phyloP scores from a whole-genome alignment of 169 alveolate species.

The Plasmodium knowlesi region DNA sequence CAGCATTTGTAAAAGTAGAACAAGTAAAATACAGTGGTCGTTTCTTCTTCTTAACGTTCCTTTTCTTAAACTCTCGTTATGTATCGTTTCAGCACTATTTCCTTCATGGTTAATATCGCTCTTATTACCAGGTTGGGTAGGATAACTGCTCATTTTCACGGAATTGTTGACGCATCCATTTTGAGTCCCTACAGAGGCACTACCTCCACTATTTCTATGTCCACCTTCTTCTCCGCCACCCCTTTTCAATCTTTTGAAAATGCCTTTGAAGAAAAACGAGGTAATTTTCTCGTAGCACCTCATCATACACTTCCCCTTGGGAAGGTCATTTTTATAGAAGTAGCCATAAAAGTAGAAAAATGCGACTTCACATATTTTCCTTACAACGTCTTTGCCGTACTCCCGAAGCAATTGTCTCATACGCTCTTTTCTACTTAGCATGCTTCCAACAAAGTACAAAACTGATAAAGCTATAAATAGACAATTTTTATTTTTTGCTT shows the following conservation, averaged over 20 bases:
- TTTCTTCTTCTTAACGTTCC: not conserved
- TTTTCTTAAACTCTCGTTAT: not conserved
- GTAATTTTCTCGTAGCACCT: conserved; percentile 23
- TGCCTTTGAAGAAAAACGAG: not conserved
- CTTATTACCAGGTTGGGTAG: no score
- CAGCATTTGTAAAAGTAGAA: conserved; percentile 25
- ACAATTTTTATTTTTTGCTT: conserved; percentile 41
- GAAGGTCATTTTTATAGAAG: conserved; percentile 41
- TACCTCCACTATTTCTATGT: not conserved
- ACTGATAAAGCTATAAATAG: conserved; percentile 44
- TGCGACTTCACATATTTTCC: conserved; percentile 17
- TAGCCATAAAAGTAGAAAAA: conserved; percentile 70
- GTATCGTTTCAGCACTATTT: not conserved
- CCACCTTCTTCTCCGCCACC: not conserved
- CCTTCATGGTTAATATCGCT: no score
- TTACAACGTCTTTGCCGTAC: conserved; percentile 21
- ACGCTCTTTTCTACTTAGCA: conserved; percentile 5
- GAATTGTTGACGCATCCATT: no score
- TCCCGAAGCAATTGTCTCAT: conserved; percentile 1
- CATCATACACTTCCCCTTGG: conserved; percentile 7
- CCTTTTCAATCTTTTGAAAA: conserved; percentile 25
- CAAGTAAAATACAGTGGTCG: conserved; percentile 4
- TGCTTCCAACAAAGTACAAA: conserved; percentile 28
- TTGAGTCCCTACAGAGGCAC: no score
- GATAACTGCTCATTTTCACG: no score